Evolutionary conservation across 1,284 basidiomycete species (phyloP), one percentile per base, ranked within the genome.

Genomic region (Pascua sp.): DNA sequence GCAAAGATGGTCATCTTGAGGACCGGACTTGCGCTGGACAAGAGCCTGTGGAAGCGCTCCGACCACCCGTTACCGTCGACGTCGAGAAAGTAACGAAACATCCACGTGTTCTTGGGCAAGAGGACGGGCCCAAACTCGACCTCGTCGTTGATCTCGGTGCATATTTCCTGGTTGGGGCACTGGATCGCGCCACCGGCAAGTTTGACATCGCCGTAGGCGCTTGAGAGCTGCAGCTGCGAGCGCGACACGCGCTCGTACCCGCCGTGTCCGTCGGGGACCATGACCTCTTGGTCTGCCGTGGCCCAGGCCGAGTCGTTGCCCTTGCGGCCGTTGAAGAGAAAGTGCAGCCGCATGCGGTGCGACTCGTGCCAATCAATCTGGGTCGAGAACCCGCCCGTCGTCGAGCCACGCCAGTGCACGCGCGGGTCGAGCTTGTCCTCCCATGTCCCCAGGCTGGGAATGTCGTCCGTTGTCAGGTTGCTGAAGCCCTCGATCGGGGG

Each of bases 41-140:
- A 55, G 16, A 79, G 59, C 32, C 78, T 62, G 57, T 75, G 85
- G 72, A 87, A 88, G 1, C 86, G 81, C 46, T 82, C 80, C 17
- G 83, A 85, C 85, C 86, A 87, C 1, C 84, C 86, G 63, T 87
- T 85, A 4, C 85, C 84, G 60, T 87, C 84, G 5, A 74, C 70
- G 59, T 74, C 71, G 8, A 75, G 61, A 36, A 66, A 63, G 60
- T 73, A 78, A 37, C 75, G 73, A 63, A 69, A 78, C 51, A 77
- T 78, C 42, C 83, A 84, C 12, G 81, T 82, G 56, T 85, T 79
- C 44, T 79, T 69, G 9, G 75, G 78, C 61, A 83, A 81, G 37
- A 78, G 71, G 42, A 73, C 61, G 53, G 60, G 72, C 41, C 78
- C 77, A 76, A 83, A 86, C 17, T 73, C 70, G 51, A 78, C 72